Evolutionary conservation across 192 early-diverging fungal species (phyloP), one percentile per base, ranked within the genome.

Genomic region (Gigaspora rosea): DNA sequence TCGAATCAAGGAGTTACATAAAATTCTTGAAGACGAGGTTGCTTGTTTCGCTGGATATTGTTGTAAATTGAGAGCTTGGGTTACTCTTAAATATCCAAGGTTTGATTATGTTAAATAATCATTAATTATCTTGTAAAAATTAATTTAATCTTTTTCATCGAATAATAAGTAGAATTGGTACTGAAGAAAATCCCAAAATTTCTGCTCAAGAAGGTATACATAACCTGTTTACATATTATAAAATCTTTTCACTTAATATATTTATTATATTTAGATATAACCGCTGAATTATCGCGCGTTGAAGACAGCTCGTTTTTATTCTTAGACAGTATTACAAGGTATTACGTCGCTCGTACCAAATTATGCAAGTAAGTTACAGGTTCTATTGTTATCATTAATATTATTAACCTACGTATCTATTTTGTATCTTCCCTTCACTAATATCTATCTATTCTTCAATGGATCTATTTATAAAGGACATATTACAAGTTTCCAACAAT

Each of bases 251-350:
- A 15, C 52, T 18, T 13, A 56, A 5, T 56, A 18, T 18, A 18
- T 5, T 56, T 13, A 56, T 56, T 5, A 18, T 56, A 56, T 56
- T 56, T 11, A 65, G 63, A 32, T 65, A 33, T 65, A 65, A 65
- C 41, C 9, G 8, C 63, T 16, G 63, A 65, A 65, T 65, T 65
- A 33, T 65, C 63, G 22, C 63, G 63, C 7, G 22, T 65, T 33
- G 63, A 65, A 32, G 16, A 33, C n/a, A 46, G 27, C 16, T 33
- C 33, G 27, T 33, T 65, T 65, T 16, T 27, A 65, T 65, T 65
- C 27, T 46, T 65, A 15, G 63, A 33, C 32, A 65, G 22, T 12
- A 33, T 65, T 65, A 46, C 41, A 32, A 33, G 27, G 6, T 65
- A 32, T 33, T 33, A 65, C 27, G 41, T 41, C 10, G 41, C n/a